Conservation (phyloP, 176 grass and related monocot species). For the Zizania latifolia region DNA sequence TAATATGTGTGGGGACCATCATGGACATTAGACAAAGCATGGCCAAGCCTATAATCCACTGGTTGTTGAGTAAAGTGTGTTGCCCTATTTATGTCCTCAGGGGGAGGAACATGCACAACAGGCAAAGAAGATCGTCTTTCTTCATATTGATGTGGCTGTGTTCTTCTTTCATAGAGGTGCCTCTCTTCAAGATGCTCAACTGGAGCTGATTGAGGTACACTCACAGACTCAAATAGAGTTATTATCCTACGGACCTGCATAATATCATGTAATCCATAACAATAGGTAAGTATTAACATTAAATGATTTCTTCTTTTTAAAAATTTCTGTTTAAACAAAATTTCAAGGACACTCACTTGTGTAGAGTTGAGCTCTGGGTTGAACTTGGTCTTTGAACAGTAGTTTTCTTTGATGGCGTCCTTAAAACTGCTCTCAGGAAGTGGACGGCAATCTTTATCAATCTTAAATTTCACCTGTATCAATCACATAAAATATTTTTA, state of each 20-base stretch:
- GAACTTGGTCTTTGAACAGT: conserved; percentile 52
- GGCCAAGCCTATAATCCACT: conserved; percentile 20
- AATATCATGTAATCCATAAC: conserved; percentile 1
- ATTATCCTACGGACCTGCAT: conserved; percentile 55
- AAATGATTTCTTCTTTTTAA: conserved; percentile 2
- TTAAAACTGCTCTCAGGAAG: conserved; percentile 58
- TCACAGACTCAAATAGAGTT: conserved; percentile 33
- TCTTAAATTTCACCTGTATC: conserved; percentile 62
- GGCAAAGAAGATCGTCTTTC: conserved; percentile 18
- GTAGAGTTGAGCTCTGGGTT: conserved; percentile 48
- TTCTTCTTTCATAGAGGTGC: conserved; percentile 19
- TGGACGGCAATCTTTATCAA: conserved; percentile 59
- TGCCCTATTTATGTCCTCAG: conserved; percentile 38
- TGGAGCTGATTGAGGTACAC: conserved; percentile 26
- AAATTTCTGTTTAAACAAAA: not conserved
- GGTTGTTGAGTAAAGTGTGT: conserved; percentile 26
- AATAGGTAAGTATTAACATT: conserved; percentile 10
- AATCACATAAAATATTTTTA: not conserved
- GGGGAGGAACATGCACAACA: conserved; percentile 29
- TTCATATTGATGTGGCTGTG: conserved; percentile 25
- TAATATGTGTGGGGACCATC: conserved; percentile 38
- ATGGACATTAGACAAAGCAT: conserved; percentile 11
- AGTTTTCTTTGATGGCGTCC: conserved; percentile 70
- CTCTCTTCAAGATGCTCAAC: conserved; percentile 7
- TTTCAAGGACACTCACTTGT: conserved; percentile 41